Base-by-base conservation (phyloP, 352 stramenopile species). In the Phytophthora vignae region DNA sequence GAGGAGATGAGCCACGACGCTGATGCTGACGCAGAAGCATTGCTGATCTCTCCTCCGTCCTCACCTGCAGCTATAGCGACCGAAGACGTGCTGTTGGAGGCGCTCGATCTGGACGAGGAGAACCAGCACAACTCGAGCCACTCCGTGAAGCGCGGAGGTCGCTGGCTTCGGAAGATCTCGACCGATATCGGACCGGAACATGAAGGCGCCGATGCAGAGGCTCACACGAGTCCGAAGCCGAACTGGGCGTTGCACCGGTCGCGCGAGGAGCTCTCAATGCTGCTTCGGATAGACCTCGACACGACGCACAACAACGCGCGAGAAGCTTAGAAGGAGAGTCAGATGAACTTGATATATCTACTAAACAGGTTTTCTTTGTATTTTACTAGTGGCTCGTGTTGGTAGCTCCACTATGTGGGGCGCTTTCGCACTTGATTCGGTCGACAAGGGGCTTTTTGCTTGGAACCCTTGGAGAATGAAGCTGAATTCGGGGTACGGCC, bases 271-370 rank as follows among this genome's bases (percentile, higher is more conserved):
- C 54, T 76, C 9, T 67, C 67, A 3, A 59, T 46, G 56, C 48
- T 73, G 10, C 67, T 76, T 50, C 72, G 58, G 21, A 72, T 78
- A 66, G 67, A 78, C 48, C 55, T 76, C 2, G 67, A 73, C 50
- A 63, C 31, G 12, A 54, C 59, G 19, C 67, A 72, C 21, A 69
- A 73, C 55, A 76, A 60, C 17, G 72, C 67, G 9, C 56, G 67
- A 56, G 72, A 78, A 44, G 72, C 72, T 25, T 78, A 73, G 25
- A 42, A 44, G 15, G 53, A 40, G 31, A 56, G 15, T 42, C 27
- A 14, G 22, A 27, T 27, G 22, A 67, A 29, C 9, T 21, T 14
- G 33, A 38, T 66, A 62, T 57, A 56, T 29, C 8, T 36, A 36
- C 29, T 36, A 11, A 61, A 59, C 66, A 63, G 22, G n/a, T 27